Evolutionary conservation across 2,329 filamentous ascomycete species (phyloP).

Genomic region (Westerdykella sp.): DNA sequence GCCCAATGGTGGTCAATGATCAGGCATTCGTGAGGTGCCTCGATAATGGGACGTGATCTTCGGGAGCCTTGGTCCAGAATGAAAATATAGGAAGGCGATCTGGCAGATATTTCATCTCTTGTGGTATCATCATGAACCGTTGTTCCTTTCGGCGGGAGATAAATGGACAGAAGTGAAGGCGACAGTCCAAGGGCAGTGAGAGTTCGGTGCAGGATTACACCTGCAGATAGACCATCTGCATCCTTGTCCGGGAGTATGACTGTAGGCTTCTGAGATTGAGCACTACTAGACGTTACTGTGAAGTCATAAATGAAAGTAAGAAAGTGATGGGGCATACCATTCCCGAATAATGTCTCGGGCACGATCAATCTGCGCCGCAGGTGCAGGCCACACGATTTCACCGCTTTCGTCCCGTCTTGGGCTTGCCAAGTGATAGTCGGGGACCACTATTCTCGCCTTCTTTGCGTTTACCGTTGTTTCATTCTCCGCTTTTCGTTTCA

Average conservation of each 20-base stretch:
- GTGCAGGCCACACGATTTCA: slow-evolving; percentile 56
- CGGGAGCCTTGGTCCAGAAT: slow-evolving; percentile 61
- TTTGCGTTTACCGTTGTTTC: slow-evolving; percentile 15
- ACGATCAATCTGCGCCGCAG: slow-evolving; percentile 48
- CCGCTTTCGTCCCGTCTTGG: slow-evolving; percentile 34
- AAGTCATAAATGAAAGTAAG: background rate
- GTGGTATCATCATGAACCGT: slow-evolving; percentile 53
- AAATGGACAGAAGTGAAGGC: slow-evolving; percentile 48
- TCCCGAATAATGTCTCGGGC: slow-evolving; percentile 53
- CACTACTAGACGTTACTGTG: slow-evolving; percentile 37
- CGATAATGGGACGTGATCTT: slow-evolving; percentile 49
- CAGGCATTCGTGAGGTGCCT: slow-evolving; percentile 46
- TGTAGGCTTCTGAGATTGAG: slow-evolving; percentile 44
- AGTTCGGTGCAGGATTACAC: slow-evolving; percentile 56
- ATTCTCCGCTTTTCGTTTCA: slow-evolving; percentile 27
- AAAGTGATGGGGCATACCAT: slow-evolving; percentile 44
- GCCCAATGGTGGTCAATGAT: slow-evolving; percentile 61
- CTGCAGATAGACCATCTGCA: slow-evolving; percentile 60
- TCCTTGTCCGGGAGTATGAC: slow-evolving; percentile 65
- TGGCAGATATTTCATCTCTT: slow-evolving; percentile 46
- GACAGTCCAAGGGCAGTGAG: slow-evolving; percentile 54
- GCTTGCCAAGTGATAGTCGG: slow-evolving; percentile 27
- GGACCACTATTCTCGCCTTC: slow-evolving; percentile 21
- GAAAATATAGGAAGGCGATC: slow-evolving; percentile 53
- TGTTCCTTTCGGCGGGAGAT: slow-evolving; percentile 55